Evolutionary conservation across 139 green algal genomes (phyloP).

Genomic region (Pleodorina starrii): DNA sequence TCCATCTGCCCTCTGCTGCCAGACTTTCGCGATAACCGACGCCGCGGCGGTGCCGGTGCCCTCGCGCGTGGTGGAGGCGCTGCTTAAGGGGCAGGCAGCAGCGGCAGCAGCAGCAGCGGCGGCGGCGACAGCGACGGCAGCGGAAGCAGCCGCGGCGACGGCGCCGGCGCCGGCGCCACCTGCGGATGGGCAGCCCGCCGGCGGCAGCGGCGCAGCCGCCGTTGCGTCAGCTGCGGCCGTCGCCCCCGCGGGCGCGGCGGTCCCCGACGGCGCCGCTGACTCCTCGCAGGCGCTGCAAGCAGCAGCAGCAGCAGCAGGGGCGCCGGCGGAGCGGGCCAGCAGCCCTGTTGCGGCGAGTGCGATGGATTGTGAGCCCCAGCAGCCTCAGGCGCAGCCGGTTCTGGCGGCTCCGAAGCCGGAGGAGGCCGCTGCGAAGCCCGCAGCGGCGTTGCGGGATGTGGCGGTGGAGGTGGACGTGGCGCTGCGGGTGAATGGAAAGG

Average conservation of each 20-base stretch:
- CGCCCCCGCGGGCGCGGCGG: too few relatives aligned
- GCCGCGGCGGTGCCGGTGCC: constrained; percentile 22
- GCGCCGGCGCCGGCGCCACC: not conserved
- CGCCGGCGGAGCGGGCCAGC: not conserved
- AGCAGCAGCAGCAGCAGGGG: not conserved
- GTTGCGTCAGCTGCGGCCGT: too few relatives aligned
- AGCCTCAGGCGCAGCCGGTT: not conserved
- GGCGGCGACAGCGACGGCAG: not conserved
- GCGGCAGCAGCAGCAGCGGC: not conserved
- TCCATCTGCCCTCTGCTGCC: too few relatives aligned
- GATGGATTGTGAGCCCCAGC: not conserved
- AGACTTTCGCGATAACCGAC: not conserved
- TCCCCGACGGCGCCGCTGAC: too few relatives aligned
- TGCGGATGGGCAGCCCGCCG: not conserved
- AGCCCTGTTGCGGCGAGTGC: not conserved
- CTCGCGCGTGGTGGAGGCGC: not conserved
- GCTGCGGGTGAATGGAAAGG: constrained; percentile 46
- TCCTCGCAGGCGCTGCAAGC: too few relatives aligned
- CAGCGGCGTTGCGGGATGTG: not conserved
- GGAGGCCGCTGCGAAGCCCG: not conserved
- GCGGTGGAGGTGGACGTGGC: constrained; percentile 12
- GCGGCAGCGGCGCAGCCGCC: too few relatives aligned
- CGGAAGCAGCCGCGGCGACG: not conserved
- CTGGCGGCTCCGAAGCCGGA: not conserved
- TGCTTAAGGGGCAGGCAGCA: not conserved